Evolutionary conservation across 2,329 filamentous ascomycete species (phyloP).

Genomic region (Colletotrichum scovillei): DNA sequence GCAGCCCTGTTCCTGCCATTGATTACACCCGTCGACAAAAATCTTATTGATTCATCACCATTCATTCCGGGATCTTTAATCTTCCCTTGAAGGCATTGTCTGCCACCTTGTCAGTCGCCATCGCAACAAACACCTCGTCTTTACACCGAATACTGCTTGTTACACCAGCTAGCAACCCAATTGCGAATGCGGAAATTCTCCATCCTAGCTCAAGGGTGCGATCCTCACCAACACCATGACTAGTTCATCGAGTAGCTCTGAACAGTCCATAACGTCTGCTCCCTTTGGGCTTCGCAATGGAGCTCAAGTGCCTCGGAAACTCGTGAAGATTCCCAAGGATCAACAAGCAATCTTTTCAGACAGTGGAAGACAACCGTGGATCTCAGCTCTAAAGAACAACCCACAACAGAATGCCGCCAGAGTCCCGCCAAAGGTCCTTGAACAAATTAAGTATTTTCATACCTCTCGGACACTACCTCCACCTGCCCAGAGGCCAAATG

Average conservation of each 20-base stretch:
- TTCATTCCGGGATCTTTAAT: not conserved
- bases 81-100: not conserved
- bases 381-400: slow-evolving; percentile 39
- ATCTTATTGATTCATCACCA: not conserved
- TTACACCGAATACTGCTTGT: not conserved
- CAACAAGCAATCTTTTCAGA: slow-evolving; percentile 51
- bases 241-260: slow-evolving; percentile 1
- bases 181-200: not conserved
- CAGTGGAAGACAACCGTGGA: slow-evolving; percentile 48
- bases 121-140: not conserved
- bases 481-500: slow-evolving; percentile 25
- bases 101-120: not conserved
- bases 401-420: slow-evolving; percentile 42
- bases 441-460: slow-evolving; percentile 42
- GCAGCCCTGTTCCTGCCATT: not conserved
- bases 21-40: not conserved
- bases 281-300: not conserved
- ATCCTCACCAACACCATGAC: slow-evolving; percentile 2
- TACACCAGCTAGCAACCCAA: not conserved
- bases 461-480: slow-evolving; percentile 29
- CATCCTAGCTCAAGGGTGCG: not conserved
- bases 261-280: slow-evolving; percentile 6
- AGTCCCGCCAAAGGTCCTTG: slow-evolving; percentile 50
- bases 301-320: slow-evolving; percentile 39
- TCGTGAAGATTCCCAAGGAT: slow-evolving; percentile 49